phyloP scores from a whole-genome alignment of 2,329 filamentous ascomycete genomes.

The Aplosporella prunicola region DNA sequence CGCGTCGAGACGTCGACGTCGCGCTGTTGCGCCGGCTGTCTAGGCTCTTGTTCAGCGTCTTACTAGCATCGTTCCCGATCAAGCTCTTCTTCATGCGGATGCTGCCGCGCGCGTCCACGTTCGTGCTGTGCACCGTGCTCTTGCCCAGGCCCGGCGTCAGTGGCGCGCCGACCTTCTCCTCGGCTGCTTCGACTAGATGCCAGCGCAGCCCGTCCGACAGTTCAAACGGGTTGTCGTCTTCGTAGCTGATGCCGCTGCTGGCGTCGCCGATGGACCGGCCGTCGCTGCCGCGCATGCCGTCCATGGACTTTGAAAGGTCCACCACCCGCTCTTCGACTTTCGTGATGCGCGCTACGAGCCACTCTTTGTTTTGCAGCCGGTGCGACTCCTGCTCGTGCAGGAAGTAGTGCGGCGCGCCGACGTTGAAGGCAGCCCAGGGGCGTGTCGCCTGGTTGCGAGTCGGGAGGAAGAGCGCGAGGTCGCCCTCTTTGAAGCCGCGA shows the following conservation, averaged over 20 bases:
- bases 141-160: constrained; percentile 88
- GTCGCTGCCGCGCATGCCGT: constrained; percentile 38
- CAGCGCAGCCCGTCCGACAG: constrained; percentile 88
- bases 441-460: constrained; percentile 90
- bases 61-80: constrained; percentile 37
- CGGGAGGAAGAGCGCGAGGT: constrained; percentile 86
- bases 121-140: constrained; percentile 79
- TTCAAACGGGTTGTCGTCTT: constrained; percentile 95
- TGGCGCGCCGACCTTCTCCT: constrained; percentile 82
- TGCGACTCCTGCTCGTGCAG: constrained; percentile 86
- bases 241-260: constrained; percentile 41
- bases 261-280: constrained; percentile 42
- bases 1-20: constrained; percentile 23
- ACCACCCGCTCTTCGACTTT: constrained; percentile 90
- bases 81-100: constrained; percentile 37
- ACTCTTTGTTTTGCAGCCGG: constrained; percentile 74
- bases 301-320: constrained; percentile 73
- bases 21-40: constrained; percentile 87
- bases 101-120: constrained; percentile 74
- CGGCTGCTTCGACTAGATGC: constrained; percentile 88
- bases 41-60: constrained; percentile 65
- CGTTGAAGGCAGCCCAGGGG: constrained; percentile 97
- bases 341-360: constrained; percentile 89
- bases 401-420: constrained; percentile 95
- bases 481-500: constrained; percentile 90